Conservation (phyloP, 805 yeast genomes). For the Maudiozyma turicensis region DNA sequence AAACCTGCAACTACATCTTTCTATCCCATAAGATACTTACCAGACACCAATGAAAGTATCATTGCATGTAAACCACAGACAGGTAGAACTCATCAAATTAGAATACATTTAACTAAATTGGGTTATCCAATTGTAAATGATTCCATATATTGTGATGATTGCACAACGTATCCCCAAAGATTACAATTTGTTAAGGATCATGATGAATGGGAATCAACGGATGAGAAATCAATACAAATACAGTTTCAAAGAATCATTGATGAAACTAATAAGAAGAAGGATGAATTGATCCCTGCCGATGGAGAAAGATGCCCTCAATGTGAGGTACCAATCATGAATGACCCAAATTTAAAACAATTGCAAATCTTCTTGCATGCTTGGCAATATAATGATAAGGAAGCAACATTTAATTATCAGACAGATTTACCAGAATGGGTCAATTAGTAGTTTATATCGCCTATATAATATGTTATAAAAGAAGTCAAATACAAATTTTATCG, state of each 20-base stretch:
- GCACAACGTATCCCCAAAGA: constrained; percentile 17
- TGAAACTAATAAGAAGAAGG: constrained; percentile 30
- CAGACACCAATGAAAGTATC: constrained; percentile 37
- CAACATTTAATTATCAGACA: constrained; percentile 33
- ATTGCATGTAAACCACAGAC: constrained; percentile 83
- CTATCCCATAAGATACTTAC: constrained; percentile 50
- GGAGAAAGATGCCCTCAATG: constrained; percentile 19
- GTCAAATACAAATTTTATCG: too few relatives aligned
- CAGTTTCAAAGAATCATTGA: constrained; percentile 13
- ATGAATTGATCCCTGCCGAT: constrained; percentile 5
- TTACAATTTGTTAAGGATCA: constrained; percentile 15
- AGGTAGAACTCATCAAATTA: constrained; percentile 90
- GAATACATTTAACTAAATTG: constrained; percentile 80
- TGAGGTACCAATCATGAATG: constrained; percentile 15
- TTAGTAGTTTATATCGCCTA: too few relatives aligned
- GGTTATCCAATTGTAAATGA: constrained; percentile 88
- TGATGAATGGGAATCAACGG: constrained; percentile 11
- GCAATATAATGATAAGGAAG: constrained; percentile 27
- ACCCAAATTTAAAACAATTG: constrained; percentile 21
- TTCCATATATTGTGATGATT: constrained; percentile 44
- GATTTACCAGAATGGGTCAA: constrained; percentile 38
- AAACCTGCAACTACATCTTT: constrained; percentile 69
- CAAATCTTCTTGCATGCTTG: constrained; percentile 28
- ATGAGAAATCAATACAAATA: constrained; percentile 1
- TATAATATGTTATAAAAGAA: too few relatives aligned